Evolutionary conservation across 2,329 filamentous ascomycete species (phyloP), one percentile per base, ranked within the genome.

Genomic region (Penicillium italicum): DNA sequence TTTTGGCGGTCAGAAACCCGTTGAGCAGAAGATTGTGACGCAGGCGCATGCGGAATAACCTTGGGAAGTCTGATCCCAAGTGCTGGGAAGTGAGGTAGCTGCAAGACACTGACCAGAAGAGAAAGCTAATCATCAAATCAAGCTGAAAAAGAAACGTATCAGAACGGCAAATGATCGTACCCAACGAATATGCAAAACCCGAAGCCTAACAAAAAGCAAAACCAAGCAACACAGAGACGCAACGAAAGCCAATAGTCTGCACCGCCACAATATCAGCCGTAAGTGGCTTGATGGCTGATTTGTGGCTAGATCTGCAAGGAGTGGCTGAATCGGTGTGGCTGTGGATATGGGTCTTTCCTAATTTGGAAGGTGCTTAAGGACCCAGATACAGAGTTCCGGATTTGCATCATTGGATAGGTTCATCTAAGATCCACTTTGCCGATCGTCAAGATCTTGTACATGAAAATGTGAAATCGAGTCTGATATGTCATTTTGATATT

Each of bases 291-390:
- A 24, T 55, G 47, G 20, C 44, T 53, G 5, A 1, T 16, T 16
- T 33, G 51, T 62, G 58, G 62, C 60, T 56, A 3, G 24, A 55
- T 44, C 37, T 12, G 60, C 52, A 64, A 64, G 61, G 60, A 61
- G 60, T 62, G 62, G 62, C 60, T 60, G 50, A 47, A 36, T 18
- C 10, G 31, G 24, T 64, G 62, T 64, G 62, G 62, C 62, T 53
- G 60, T 64, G 51, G 36, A 59, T 42, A 20, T 6, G 11, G 12
- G 0, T 1, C n/a, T 54, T 62, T 28, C 61, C 57, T 34, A 22
- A 58, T 63, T 41, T n/a, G 56, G 56, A 11, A 57, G 33, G 33
- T 34, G 20, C 6, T 10, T n/a, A 26, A 40, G 28, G 24, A 36
- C 26, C 38, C 41, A 5, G 47, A 28, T 9, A 2, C 26, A 28